Evolutionary conservation across 352 stramenopile species (phyloP).

Genomic region (Pythium rishiriense): DNA sequence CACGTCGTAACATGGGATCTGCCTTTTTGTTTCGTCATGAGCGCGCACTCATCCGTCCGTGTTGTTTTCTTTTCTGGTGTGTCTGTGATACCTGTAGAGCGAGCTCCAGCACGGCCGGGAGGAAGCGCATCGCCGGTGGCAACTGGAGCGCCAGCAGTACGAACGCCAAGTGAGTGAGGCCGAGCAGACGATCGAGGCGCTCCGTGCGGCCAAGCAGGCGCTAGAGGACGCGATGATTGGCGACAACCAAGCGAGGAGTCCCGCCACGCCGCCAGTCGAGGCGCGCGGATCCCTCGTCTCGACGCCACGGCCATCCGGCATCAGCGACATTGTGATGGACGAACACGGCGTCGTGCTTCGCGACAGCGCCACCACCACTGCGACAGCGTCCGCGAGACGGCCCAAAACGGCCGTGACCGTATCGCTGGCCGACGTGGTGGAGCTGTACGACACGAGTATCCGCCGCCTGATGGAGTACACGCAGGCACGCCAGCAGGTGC

Average conservation of each 20-base stretch:
- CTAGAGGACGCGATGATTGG: constrained; percentile 61
- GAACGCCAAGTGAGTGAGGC: constrained; percentile 61
- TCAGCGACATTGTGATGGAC: constrained; percentile 17
- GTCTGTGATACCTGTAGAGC: constrained; percentile 33
- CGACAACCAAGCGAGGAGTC: constrained; percentile 21
- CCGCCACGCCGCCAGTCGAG: neutral
- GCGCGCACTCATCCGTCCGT: no score
- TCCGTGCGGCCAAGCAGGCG: constrained; percentile 57
- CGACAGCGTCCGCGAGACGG: neutral
- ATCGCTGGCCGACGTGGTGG: neutral
- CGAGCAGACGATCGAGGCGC: constrained; percentile 56
- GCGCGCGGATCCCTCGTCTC: neutral
- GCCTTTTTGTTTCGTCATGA: no score
- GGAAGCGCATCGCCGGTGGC: constrained; percentile 63
- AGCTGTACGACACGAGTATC: constrained; percentile 55
- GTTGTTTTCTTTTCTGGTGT: constrained; percentile 3
- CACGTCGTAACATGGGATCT: neutral
- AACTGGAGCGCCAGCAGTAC: constrained; percentile 70
- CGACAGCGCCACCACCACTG: neutral
- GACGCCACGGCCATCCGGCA: neutral
- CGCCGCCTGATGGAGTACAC: constrained; percentile 61
- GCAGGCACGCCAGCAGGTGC: constrained; percentile 52
- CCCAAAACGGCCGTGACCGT: neutral
- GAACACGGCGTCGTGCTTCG: constrained; percentile 4
- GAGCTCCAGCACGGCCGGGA: constrained; percentile 60